Evolutionary conservation across 208 protist species (phyloP).

Genomic region (Porcisia hertigi): DNA sequence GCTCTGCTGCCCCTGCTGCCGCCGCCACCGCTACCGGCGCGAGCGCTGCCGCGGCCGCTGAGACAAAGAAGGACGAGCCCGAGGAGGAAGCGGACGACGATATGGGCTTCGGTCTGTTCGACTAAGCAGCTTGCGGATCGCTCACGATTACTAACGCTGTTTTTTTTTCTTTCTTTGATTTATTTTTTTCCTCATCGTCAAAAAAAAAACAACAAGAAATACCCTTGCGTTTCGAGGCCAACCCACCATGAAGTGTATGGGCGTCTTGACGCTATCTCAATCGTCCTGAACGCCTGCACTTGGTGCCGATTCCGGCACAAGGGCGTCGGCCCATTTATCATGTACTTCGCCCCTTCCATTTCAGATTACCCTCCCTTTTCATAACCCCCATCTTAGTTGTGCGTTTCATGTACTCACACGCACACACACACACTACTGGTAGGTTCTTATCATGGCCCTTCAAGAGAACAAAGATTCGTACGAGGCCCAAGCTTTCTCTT

Average conservation of each 20-base stretch:
- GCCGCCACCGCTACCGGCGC: constrained; percentile 35
- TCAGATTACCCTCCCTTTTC: background rate
- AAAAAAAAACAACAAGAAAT: background rate
- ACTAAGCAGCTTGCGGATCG: constrained; percentile 43
- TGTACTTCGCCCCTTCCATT: too few relatives aligned
- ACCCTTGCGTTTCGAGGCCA: too few relatives aligned
- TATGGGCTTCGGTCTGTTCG: constrained; percentile 92
- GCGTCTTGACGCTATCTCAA: background rate
- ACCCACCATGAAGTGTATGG: background rate
- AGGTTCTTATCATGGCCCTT: constrained; percentile 23
- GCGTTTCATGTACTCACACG: background rate
- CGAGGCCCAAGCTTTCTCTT: constrained; percentile 36
- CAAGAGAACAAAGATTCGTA: constrained; percentile 46
- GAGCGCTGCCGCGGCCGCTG: constrained; percentile 50
- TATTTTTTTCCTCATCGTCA: background rate
- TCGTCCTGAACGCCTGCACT: too few relatives aligned
- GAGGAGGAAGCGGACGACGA: constrained; percentile 89
- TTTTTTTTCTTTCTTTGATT: background rate
- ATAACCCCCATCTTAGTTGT: background rate
- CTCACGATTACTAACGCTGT: background rate
- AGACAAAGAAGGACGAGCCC: constrained; percentile 50
- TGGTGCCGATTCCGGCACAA: too few relatives aligned
- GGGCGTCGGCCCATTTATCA: too few relatives aligned
- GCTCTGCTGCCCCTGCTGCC: constrained; percentile 47
- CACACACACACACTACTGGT: background rate